Base-by-base conservation (phyloP, 192 early-diverging fungal species). In the Rhizophagus prolifer region DNA sequence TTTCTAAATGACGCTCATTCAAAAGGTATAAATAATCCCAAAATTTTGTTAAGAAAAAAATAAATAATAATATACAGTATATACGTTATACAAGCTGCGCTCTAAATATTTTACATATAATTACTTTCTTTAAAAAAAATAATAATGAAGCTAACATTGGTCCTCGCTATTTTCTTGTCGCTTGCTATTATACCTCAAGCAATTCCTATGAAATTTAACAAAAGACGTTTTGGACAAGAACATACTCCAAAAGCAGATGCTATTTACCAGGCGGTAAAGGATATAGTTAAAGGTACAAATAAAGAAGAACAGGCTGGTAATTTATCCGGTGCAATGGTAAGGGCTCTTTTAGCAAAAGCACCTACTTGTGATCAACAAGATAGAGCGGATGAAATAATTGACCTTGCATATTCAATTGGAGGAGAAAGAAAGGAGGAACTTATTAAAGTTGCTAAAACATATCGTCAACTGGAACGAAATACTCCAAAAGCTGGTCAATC, bases 181-280 rank as follows among this genome's bases (percentile, higher is more conserved):
- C 23, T 70, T 70, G 8, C 23, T 4, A 7, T n/a, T 14, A 31
- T 23, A 6, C 5, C 21, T 14, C 23, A 50, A 14, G 41, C 68
- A 26, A 0, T 38, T 0, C 36, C 36, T 38, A 8, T 38, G 8
- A 28, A 9, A 9, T 28, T 74, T 41, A 6, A 2, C 1, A 74
- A 63, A 60, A 59, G 72, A 38, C 28, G 72, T 19, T 74, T 74
- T 25, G 60, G 60, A 7, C 72, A 74, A 74, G 72, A 74, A 61
- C 72, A 74, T 61, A 62, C 72, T 25, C 12, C 34, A 25, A 1
- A 5, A 50, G 72, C 60, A 63, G 72, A 74, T 28, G 10, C 6
- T 13, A 38, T 23, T 14, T 74, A 23, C 9, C n/a, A 63, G 9
- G 46, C 44, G 0, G 26, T 74, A n/a, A 59, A 46, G 19, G 59